A percentile compares a stretch with the other conserved stretches of the same genome.
phyloP scores from a whole-genome alignment of 768 basidiomycete genomes.

The Flagelloscypha sp. region DNA sequence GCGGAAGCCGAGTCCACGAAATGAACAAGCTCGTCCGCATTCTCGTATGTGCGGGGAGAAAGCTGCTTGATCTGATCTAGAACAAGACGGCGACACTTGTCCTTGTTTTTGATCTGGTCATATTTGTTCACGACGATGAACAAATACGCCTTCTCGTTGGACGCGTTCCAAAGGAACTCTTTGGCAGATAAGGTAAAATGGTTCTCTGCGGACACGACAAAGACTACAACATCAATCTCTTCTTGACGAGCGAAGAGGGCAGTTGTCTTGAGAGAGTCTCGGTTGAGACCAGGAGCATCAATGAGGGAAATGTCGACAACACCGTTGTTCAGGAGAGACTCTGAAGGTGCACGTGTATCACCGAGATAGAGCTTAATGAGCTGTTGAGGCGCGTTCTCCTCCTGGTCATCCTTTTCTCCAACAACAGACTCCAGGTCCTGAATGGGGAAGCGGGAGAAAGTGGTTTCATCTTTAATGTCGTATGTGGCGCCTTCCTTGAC shows the following conservation, averaged over 20 bases:
- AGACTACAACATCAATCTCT: slow-evolving; percentile 97
- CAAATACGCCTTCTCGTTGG: slow-evolving; percentile 94
- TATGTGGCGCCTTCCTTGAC: slow-evolving; percentile 64
- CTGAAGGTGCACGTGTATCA: slow-evolving; percentile 67
- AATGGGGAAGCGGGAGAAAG: slow-evolving; percentile 63
- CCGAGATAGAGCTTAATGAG: slow-evolving; percentile 85
- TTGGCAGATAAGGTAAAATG: slow-evolving; percentile 95
- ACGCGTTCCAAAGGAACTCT: slow-evolving; percentile 88
- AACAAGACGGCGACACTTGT: slow-evolving; percentile 78
- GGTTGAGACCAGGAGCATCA: slow-evolving; percentile 95
- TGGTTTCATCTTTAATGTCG: slow-evolving; percentile 60
- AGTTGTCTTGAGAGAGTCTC: slow-evolving; percentile 91
- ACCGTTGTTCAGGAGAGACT: slow-evolving; percentile 89
- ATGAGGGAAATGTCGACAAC: slow-evolving; percentile 97
- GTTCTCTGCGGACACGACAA: slow-evolving; percentile 96
- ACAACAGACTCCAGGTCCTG: slow-evolving; percentile 73
- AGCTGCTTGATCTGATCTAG: slow-evolving; percentile 91
- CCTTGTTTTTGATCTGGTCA: slow-evolving; percentile 92
- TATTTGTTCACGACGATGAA: slow-evolving; percentile 99
- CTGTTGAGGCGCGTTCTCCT: slow-evolving; percentile 47
- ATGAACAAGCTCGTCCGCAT: slow-evolving; percentile 90
- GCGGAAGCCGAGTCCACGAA: slow-evolving; percentile 90
- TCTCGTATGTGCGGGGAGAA: slow-evolving; percentile 86
- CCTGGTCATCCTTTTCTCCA: slow-evolving; percentile 65
- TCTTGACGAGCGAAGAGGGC: slow-evolving; percentile 92